Conservation (phyloP, 2,329 filamentous ascomycete genomes). For the Monilinia fructicola region DNA sequence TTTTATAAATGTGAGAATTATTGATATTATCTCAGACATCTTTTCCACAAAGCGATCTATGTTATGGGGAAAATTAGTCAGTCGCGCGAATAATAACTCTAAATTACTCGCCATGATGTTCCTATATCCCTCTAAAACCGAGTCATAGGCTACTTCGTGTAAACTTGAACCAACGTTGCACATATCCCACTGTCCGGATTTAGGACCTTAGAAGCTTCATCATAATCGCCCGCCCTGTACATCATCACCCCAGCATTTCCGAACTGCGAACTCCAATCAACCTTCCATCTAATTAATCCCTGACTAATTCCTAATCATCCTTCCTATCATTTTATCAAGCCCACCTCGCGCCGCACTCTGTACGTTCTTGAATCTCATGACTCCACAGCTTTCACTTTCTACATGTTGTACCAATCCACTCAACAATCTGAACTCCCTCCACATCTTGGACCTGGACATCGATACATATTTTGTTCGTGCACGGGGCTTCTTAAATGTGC, state of each 20-base stretch:
- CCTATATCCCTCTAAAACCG: not conserved
- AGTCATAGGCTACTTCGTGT: too few relatives aligned
- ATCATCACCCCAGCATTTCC: not conserved
- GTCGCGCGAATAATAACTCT: not conserved
- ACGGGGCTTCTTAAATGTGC: slow-evolving; percentile 54
- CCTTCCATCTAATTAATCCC: not conserved
- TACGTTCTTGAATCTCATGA: slow-evolving; percentile 32
- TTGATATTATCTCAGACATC: not conserved
- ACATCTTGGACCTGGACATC: slow-evolving; percentile 30
- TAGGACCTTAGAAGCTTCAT: too few relatives aligned
- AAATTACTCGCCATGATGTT: too few relatives aligned
- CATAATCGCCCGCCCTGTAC: too few relatives aligned
- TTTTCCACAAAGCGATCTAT: not conserved
- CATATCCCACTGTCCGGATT: too few relatives aligned
- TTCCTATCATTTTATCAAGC: slow-evolving; percentile 42
- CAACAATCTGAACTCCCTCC: slow-evolving; percentile 30
- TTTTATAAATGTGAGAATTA: not conserved
- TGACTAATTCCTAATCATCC: slow-evolving; percentile 21
- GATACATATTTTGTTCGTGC: slow-evolving; percentile 48
- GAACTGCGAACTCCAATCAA: slow-evolving; percentile 4
- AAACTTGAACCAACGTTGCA: not conserved
- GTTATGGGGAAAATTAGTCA: not conserved
- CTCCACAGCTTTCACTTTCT: slow-evolving; percentile 37
- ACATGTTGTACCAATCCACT: slow-evolving; percentile 35
- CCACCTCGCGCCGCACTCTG: slow-evolving; percentile 29